phyloP scores from a whole-genome alignment of 2,329 filamentous ascomycete species.

The Beauveria rudraprayagi region DNA sequence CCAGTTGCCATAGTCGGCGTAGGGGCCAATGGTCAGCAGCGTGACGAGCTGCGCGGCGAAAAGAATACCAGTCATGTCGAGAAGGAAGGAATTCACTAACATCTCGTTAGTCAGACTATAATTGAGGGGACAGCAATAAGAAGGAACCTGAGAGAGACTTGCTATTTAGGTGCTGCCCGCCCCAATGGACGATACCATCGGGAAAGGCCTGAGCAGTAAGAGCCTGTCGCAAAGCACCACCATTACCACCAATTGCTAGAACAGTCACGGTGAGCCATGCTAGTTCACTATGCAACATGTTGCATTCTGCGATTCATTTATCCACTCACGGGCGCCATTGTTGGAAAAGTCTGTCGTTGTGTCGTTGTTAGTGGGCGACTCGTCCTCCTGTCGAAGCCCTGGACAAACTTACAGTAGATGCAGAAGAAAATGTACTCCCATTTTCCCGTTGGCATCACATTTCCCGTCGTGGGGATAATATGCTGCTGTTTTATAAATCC shows the following conservation, averaged over 20 bases:
- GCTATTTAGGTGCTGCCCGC: conserved; percentile 2
- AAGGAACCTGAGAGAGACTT: background rate
- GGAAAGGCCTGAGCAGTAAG: conserved; percentile 10
- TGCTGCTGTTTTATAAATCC: conserved; percentile 13
- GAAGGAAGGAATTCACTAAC: conserved; percentile 14
- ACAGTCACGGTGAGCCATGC: background rate
- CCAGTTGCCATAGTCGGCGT: conserved; percentile 19
- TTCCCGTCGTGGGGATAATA: conserved; percentile 13
- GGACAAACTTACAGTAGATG: conserved; percentile 10
- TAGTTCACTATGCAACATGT: background rate
- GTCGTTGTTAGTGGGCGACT: background rate
- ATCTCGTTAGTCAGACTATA: background rate
- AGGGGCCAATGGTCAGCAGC: conserved; percentile 16
- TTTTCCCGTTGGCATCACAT: conserved; percentile 12
- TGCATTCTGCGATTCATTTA: background rate
- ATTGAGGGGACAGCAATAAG: too few species aligned
- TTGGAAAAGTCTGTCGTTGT: conserved; percentile 12
- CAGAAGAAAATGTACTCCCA: conserved; percentile 16
- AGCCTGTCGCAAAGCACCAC: conserved; percentile 12
- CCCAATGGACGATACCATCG: conserved; percentile 10
- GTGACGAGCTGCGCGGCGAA: conserved; percentile 17
- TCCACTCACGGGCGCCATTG: conserved; percentile 14
- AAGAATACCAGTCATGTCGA: conserved; percentile 17
- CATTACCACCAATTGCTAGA: conserved; percentile 13
- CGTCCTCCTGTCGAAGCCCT: background rate